Evolutionary conservation across 192 early-diverging fungal species (phyloP).

Genomic region (Mortierella claussenii): DNA sequence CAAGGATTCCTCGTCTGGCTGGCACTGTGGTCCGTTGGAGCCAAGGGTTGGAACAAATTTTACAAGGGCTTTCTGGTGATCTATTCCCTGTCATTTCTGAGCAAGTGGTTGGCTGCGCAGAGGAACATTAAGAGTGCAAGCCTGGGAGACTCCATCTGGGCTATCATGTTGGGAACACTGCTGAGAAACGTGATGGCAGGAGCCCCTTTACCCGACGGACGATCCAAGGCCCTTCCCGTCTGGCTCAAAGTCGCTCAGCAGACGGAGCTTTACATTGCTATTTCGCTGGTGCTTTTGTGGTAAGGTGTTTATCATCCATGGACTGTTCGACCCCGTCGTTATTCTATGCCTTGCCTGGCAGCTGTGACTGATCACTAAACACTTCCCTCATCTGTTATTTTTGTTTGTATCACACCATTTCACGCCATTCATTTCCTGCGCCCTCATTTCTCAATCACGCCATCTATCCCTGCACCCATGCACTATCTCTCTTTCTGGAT

Average conservation of each 20-base stretch:
- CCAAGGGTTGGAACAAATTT: conserved; percentile 50
- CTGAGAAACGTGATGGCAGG: conserved; percentile 54
- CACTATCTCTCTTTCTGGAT: not conserved
- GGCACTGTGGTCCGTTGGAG: conserved; percentile 39
- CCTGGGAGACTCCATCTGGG: conserved; percentile 66
- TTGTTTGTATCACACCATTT: conserved; percentile 19
- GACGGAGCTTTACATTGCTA: conserved; percentile 66
- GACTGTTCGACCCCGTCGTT: too few relatives aligned
- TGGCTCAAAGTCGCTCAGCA: conserved; percentile 66
- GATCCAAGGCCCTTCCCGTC: conserved; percentile 48
- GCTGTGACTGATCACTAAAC: too few relatives aligned
- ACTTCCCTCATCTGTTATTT: too few relatives aligned
- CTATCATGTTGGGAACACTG: conserved; percentile 61
- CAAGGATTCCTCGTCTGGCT: conserved; percentile 60
- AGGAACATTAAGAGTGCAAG: conserved; percentile 53
- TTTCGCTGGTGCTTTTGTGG: conserved; percentile 60
- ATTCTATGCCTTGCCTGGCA: too few relatives aligned
- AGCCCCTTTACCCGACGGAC: conserved; percentile 32
- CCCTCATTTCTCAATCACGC: not conserved
- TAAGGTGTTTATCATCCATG: too few relatives aligned
- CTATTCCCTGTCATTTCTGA: conserved; percentile 56
- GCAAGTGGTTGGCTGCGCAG: conserved; percentile 62
- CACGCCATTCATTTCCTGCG: conserved; percentile 6
- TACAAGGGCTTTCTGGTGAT: conserved; percentile 57
- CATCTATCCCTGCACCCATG: too few relatives aligned